Base-by-base conservation (phyloP, 2,329 filamentous ascomycete genomes). In the Venturia oleaginea region DNA sequence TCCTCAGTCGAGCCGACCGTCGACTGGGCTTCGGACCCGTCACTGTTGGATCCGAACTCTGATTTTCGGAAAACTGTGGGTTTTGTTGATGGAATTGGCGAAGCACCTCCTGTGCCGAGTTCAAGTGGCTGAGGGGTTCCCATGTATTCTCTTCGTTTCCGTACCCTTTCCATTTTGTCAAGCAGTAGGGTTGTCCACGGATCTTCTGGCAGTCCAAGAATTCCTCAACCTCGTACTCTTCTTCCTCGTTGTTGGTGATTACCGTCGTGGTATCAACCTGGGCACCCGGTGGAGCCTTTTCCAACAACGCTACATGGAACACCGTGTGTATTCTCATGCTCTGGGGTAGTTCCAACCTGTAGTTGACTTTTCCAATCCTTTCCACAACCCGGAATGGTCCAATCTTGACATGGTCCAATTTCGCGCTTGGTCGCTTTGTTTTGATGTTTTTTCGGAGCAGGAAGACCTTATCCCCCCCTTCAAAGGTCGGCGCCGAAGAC, bases 251-350 rank as follows among this genome's bases (percentile, higher is more conserved):
- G 11, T 32, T 55, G 22, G 48, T 55, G 11, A 27, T 55, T 55
- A 27, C 48, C 19, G 19, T 55, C 11, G 11, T 55, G 22, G 48
- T 55, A 55, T 27, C 11, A 27, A 27, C 11, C 11, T 15, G 10
- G 19, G 48, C 17, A 19, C n/a, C 30, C 10, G 6, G 4, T 15
- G 13, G 38, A 34, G 60, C 57, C 22, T 17, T 70, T 73, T 89
- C 38, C 30, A 64, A 40, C 13, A 64, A 38, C 27, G 34, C 24
- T 19, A 63, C 19, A 62, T 64, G 32, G 27, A 64, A 64, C 17
- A 64, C 27, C n/a, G 24, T 27, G 37, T 64, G 27, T 24, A 64
- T 63, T 48, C 32, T 27, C 27, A 64, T 64, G 15, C 32, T 27
- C 27, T 27, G 7, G n/a, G 54, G 62, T 40, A 64, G 62, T 63